Conservation (phyloP, 164 flowering plant genomes). For the Annona squamosa region DNA sequence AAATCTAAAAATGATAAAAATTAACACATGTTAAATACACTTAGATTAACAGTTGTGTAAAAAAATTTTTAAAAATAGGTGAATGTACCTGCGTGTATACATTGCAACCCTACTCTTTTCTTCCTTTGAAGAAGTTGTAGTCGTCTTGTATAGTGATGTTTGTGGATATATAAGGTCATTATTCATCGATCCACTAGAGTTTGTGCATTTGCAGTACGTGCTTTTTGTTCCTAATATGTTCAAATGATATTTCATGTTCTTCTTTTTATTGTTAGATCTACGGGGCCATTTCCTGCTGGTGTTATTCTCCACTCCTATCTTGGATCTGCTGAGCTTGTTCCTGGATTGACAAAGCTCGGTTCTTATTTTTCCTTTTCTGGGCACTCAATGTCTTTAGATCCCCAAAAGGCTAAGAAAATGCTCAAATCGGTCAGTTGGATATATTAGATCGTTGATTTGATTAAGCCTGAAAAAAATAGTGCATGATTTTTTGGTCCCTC, state of each 20-base stretch:
- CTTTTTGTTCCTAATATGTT: background rate
- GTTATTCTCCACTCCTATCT: constrained; percentile 77
- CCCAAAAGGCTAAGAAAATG: constrained; percentile 68
- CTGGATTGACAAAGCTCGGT: constrained; percentile 68
- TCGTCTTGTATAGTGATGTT: background rate
- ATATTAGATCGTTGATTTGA: background rate
- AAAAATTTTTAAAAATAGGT: no score
- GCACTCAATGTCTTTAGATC: constrained; percentile 59
- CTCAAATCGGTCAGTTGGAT: constrained; percentile 38
- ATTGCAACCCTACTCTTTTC: background rate
- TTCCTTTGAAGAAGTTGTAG: background rate
- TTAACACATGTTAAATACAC: no score
- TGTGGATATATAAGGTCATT: no score
- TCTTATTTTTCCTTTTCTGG: constrained; percentile 94
- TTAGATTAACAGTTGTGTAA: no score
- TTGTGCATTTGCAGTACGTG: background rate
- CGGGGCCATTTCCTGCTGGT: constrained; percentile 85
- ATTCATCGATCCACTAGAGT: no score
- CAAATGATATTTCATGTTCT: no score
- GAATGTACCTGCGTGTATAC: no score
- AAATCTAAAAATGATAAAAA: no score
- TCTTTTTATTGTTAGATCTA: constrained; percentile 18
- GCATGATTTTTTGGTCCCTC: background rate
- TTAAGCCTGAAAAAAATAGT: background rate
- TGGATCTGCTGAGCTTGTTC: constrained; percentile 96